Evolutionary conservation across 805 yeast species (phyloP).

Genomic region (Starmerella apis): DNA sequence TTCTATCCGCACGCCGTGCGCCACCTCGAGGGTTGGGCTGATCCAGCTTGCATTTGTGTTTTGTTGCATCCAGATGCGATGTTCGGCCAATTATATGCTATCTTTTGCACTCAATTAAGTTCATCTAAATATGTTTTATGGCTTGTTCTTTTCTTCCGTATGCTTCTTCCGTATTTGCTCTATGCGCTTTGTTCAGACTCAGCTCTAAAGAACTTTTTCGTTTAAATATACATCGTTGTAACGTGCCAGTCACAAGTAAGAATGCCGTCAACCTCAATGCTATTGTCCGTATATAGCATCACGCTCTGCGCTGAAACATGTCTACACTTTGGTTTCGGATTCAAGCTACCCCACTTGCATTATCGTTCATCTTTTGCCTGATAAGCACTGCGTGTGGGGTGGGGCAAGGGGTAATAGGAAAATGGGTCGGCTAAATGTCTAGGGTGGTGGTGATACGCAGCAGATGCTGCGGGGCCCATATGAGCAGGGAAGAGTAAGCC

Average conservation of each 20-base stretch:
- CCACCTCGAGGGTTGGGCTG: slow-evolving; percentile 32
- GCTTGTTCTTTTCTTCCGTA: no score
- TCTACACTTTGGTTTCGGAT: not conserved
- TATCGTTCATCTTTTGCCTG: slow-evolving; percentile 1
- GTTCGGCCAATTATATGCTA: not conserved
- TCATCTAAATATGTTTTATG: not conserved
- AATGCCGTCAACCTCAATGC: no score
- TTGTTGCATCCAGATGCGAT: not conserved
- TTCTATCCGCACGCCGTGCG: slow-evolving; percentile 1
- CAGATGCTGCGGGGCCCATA: slow-evolving; percentile 3
- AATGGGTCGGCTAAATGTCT: slow-evolving; percentile 4
- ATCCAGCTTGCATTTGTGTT: slow-evolving; percentile 31
- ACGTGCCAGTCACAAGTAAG: no score
- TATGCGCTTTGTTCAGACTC: no score
- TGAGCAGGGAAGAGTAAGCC: not conserved
- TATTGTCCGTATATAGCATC: no score
- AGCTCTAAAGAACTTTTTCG: no score
- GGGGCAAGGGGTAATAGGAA: not conserved
- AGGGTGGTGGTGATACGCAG: not conserved
- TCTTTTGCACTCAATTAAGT: no score
- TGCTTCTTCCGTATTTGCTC: no score
- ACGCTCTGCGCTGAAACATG: not conserved
- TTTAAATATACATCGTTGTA: no score
- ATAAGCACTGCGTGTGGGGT: slow-evolving; percentile 9
- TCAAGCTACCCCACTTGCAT: slow-evolving; percentile 7